Conservation (phyloP, 2,329 filamentous ascomycete species). For the Didymella arachidicola region DNA sequence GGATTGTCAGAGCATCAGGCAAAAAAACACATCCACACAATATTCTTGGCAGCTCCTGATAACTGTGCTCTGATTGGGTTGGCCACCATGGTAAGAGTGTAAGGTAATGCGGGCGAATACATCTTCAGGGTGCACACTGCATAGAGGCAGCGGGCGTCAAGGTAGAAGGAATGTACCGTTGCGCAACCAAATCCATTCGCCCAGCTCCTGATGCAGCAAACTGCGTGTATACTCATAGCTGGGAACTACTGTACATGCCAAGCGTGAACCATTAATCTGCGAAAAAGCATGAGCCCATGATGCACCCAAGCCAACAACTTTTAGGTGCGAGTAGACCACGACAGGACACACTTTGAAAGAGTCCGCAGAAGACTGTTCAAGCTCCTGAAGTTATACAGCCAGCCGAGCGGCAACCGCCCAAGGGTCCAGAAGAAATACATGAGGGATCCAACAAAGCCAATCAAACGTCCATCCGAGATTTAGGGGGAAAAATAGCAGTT, state of each 20-base stretch:
- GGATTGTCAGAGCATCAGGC: too few relatives aligned
- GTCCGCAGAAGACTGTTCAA: constrained; percentile 5
- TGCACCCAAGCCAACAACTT: constrained; percentile 11
- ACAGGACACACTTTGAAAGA: constrained; percentile 3
- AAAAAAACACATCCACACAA: too few relatives aligned
- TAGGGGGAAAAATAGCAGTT: constrained; percentile 11
- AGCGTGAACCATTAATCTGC: constrained; percentile 20
- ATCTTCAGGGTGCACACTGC: neutral
- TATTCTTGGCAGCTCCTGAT: too few relatives aligned
- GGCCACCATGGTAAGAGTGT: too few relatives aligned
- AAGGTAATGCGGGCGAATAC: neutral
- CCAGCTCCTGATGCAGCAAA: constrained; percentile 3
- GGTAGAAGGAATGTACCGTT: neutral
- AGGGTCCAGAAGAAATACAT: constrained; percentile 17
- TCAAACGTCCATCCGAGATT: constrained; percentile 13
- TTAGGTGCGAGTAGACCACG: constrained; percentile 5
- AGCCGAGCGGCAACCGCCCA: constrained; percentile 7
- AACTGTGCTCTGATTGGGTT: neutral
- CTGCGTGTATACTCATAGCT: constrained; percentile 13
- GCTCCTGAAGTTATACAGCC: constrained; percentile 1
- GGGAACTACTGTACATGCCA: constrained; percentile 18
- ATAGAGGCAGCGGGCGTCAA: too few relatives aligned
- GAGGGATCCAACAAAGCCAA: constrained; percentile 14
- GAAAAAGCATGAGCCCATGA: constrained; percentile 5
- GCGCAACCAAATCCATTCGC: constrained; percentile 5